Base-by-base conservation (phyloP, 192 early-diverging fungal genomes). In the Allomyces macrogynus region DNA sequence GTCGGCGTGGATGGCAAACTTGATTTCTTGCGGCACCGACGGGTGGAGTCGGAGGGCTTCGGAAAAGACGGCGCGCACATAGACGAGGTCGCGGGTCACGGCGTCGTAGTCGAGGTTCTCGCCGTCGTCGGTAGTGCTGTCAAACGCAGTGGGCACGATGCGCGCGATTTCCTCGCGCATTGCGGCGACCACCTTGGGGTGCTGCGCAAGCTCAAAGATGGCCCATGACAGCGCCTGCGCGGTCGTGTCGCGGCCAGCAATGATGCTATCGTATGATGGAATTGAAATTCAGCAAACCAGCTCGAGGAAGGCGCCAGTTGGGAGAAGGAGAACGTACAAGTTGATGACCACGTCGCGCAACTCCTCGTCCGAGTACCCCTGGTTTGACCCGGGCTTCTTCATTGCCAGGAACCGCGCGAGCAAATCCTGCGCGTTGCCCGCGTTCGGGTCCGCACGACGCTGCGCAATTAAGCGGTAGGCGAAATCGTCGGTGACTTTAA, bases 11-110 rank as follows among this genome's bases (percentile, higher is more conserved):
- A 82, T 63, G 9, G 79, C 76, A 27, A 71, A 67, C 70, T 86
- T 86, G 12, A 70, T 43, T 57, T 86, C 78, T 0, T 22, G 26
- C 9, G 86, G 87, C 9, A 89, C 84, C 32, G 80, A 73, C 49
- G 88, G 86, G 69, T 83, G 77, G 16, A 88, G 64, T 11, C 87
- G 76, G 23, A 88, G 67, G 10, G 80, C 72, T 70, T 89, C 87
- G 25, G 69, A 62, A 63, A 84, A 84, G 16, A 76, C 74, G 5
- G 80, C 81, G 4, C 68, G 74, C 10, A 78, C 74, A 70, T 84
- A 82, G 60, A 70, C 74, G 74, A 82, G 70, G 10, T 73, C 70
- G 66, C 70, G 69, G 24, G 67, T 69, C 68, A 73, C 60, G 64
- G 67, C 65, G 62, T 68, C 71, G 24, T 73, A 73, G 32, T 40